A percentile compares a stretch with the other conserved stretches of the same genome.
phyloP scores from a whole-genome alignment of 345 rosid species.

The Capsella bursapastoris region DNA sequence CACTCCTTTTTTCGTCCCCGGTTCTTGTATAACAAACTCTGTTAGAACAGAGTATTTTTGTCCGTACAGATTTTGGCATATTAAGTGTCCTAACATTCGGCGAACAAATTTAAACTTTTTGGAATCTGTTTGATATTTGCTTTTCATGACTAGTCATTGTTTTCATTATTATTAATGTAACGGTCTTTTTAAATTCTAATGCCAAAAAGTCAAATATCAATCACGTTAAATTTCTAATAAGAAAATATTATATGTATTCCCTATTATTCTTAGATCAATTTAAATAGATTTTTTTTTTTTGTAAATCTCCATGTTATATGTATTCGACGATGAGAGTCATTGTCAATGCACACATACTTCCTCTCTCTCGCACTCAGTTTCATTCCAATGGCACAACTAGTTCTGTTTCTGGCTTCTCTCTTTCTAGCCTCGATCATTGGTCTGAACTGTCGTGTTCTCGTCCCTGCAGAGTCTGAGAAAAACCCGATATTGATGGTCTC shows the following conservation, averaged over 20 bases:
- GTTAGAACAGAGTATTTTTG: not conserved
- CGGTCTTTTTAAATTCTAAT: not conserved
- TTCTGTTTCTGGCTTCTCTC: not conserved
- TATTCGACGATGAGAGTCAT: not conserved
- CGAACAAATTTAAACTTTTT: not conserved
- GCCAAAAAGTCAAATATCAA: not conserved
- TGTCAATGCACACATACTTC: not conserved
- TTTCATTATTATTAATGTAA: not conserved
- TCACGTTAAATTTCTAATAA: not conserved
- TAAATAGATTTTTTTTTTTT: no score
- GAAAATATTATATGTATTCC: not conserved
- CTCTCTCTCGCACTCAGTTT: not conserved
- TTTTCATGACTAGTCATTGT: not conserved
- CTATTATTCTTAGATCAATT: not conserved
- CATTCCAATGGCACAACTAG: not conserved
- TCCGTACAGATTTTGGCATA: not conserved
- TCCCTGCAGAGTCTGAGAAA: not conserved
- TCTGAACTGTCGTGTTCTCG: not conserved
- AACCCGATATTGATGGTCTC: not conserved
- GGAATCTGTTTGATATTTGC: not conserved
- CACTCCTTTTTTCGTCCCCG: not conserved
- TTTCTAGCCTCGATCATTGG: not conserved
- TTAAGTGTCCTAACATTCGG: not conserved
- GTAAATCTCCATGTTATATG: not conserved
- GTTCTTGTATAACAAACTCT: conserved; percentile 23